Percentiles rank a stretch among this genome's conserved stretches.
Evolutionary conservation across 2,329 filamentous ascomycete genomes (phyloP).

Genomic region (Penicillium sp.): DNA sequence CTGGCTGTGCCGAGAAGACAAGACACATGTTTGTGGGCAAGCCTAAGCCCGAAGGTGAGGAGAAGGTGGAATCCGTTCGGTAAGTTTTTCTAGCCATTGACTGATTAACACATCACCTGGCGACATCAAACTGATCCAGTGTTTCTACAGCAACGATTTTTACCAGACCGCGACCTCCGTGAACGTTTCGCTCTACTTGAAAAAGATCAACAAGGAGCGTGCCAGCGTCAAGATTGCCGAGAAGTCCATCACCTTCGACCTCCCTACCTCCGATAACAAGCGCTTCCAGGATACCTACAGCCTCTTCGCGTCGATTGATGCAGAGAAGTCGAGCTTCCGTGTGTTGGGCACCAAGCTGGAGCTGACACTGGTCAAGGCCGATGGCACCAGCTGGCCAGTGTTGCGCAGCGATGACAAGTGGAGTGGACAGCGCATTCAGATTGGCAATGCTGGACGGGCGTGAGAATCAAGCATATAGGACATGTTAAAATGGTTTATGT

Average conservation of each 20-base stretch:
- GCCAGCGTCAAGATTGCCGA: constrained; percentile 70
- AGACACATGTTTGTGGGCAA: constrained; percentile 81
- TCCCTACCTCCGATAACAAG: constrained; percentile 84
- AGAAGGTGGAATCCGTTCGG: constrained; percentile 75
- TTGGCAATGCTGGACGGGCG: constrained; percentile 72
- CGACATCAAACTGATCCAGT: background rate
- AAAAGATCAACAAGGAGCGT: constrained; percentile 86
- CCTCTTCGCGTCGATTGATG: constrained; percentile 74
- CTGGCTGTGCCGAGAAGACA: constrained; percentile 80
- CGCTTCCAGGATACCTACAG: constrained; percentile 72
- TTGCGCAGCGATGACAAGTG: constrained; percentile 73
- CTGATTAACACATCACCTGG: background rate
- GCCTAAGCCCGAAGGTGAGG: constrained; percentile 67
- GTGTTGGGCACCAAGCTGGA: constrained; percentile 89
- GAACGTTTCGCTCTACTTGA: constrained; percentile 90
- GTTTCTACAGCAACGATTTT: constrained; percentile 69
- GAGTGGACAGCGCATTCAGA: constrained; percentile 81
- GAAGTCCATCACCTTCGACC: constrained; percentile 68
- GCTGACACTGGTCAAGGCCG: constrained; percentile 69
- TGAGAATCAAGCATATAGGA: constrained; percentile 22
- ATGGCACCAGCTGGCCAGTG: constrained; percentile 80
- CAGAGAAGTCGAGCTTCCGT: constrained; percentile 72
- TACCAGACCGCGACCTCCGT: constrained; percentile 87
- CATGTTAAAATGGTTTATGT: background rate
- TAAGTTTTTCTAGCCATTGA: constrained; percentile 42